Conservation (phyloP, 495 filamentous ascomycete genomes). For the Hypoxylon intermedium region DNA sequence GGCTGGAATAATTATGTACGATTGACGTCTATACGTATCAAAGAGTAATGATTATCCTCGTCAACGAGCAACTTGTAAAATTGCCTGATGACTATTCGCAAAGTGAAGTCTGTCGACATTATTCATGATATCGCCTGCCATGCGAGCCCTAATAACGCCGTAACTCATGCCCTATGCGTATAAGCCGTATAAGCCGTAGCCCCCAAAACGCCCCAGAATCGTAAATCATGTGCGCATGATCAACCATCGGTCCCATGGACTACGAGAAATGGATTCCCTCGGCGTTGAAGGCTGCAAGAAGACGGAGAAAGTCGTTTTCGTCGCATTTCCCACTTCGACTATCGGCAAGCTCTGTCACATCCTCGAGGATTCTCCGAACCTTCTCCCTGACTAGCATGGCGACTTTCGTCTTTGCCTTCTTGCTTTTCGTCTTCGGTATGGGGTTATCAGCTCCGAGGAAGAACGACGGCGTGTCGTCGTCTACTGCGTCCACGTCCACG, state of each 20-base stretch:
- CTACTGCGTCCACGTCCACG: conserved; percentile 41
- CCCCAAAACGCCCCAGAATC: conserved; percentile 14
- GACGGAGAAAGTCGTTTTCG: conserved; percentile 82
- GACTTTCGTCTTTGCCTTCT: conserved; percentile 76
- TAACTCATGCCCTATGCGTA: conserved; percentile 26
- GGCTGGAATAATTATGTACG: conserved; percentile 13
- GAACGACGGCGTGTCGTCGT: conserved; percentile 72
- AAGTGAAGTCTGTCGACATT: background rate
- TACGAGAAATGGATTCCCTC: conserved; percentile 93
- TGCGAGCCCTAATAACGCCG: conserved; percentile 14
- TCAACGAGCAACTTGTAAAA: background rate
- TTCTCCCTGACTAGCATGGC: conserved; percentile 80
- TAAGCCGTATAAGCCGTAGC: conserved; percentile 1
- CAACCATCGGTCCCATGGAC: conserved; percentile 23
- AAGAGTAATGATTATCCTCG: conserved; percentile 16
- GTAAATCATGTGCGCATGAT: conserved; percentile 20
- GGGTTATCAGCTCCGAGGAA: conserved; percentile 65
- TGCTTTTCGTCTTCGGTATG: conserved; percentile 59
- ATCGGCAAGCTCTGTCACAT: conserved; percentile 77
- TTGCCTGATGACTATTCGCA: background rate
- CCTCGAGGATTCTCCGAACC: conserved; percentile 78
- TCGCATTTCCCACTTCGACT: conserved; percentile 84
- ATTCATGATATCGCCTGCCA: background rate
- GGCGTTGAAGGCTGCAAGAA: conserved; percentile 72
- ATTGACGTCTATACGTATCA: conserved; percentile 26